These are phyloP conservation scores for Calonectria pteridis DNA, from an alignment of 2,329 filamentous ascomycete species.

Conservation along the genomic window DNA sequence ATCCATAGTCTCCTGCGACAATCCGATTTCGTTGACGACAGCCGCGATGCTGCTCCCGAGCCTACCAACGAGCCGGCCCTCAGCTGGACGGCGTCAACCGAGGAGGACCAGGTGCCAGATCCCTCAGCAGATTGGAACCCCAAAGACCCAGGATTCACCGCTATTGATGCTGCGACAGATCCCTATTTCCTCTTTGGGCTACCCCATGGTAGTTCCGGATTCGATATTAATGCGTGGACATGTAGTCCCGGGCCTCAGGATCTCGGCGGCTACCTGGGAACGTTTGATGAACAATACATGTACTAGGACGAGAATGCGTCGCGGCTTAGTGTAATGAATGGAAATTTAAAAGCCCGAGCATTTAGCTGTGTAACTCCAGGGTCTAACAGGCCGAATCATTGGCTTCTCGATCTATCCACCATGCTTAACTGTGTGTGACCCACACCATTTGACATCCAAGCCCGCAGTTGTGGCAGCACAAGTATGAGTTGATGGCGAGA, in stretches of 20 bases:
- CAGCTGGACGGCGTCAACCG: constrained; percentile 39
- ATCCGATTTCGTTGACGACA: constrained; percentile 55
- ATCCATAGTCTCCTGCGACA: constrained; percentile 56
- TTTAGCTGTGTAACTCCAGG: too few relatives aligned
- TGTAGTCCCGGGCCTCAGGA: constrained; percentile 33
- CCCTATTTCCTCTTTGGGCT: constrained; percentile 40
- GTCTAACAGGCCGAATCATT: not conserved
- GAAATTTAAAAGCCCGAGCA: too few relatives aligned
- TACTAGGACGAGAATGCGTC: constrained; percentile 28
- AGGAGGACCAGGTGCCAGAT: constrained; percentile 35
- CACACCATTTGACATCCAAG: not conserved
- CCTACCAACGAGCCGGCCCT: constrained; percentile 32
- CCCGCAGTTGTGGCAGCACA: not conserved
- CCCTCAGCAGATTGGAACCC: constrained; percentile 26
- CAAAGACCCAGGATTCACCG: constrained; percentile 26
- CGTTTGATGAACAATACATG: constrained; percentile 44
- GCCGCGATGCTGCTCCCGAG: constrained; percentile 47
- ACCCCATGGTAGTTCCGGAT: constrained; percentile 32
- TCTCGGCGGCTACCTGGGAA: constrained; percentile 28
- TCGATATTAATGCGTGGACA: constrained; percentile 40
- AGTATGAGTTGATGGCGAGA: too few relatives aligned
- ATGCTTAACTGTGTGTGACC: not conserved
- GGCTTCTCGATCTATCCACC: too few relatives aligned
- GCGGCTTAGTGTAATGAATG: not conserved
- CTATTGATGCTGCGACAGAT: constrained; percentile 30